phyloP scores from a whole-genome alignment of 257 asterid genomes.

The Haberlea rhodopensis region DNA sequence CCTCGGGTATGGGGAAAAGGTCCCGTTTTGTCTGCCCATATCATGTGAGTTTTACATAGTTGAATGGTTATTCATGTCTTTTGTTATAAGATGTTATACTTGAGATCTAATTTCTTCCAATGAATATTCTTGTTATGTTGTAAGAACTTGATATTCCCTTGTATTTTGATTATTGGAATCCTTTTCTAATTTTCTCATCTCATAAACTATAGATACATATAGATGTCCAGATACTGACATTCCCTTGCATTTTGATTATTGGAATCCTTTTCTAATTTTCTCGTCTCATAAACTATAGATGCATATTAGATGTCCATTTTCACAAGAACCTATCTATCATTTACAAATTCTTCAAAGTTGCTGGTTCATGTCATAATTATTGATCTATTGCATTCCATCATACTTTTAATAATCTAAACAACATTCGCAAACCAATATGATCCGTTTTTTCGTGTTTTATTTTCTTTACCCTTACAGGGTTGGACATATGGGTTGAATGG shows the following conservation, averaged over 20 bases:
- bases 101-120: neutral
- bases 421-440: neutral
- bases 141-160: neutral
- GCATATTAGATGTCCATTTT: neutral
- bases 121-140: neutral
- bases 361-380: constrained; percentile 14
- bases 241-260: neutral
- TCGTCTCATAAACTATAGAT: neutral
- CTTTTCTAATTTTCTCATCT: neutral
- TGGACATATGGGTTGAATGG: constrained; percentile 95
- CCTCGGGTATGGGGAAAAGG: constrained; percentile 62
- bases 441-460: constrained; percentile 5
- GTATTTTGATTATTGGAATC: neutral
- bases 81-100: constrained; percentile 1
- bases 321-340: neutral
- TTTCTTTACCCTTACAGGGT: constrained; percentile 41
- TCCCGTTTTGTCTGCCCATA: constrained; percentile 89
- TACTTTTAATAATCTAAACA: neutral
- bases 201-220: neutral
- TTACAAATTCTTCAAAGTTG: neutral
- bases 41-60: constrained; percentile 61
- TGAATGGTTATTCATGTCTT: constrained; percentile 6
- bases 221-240: neutral
- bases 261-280: neutral
- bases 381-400: neutral